These are phyloP conservation scores for Catharanthus roseus DNA, from an alignment of 257 asterid genomes.

Conservation along the genomic window DNA sequence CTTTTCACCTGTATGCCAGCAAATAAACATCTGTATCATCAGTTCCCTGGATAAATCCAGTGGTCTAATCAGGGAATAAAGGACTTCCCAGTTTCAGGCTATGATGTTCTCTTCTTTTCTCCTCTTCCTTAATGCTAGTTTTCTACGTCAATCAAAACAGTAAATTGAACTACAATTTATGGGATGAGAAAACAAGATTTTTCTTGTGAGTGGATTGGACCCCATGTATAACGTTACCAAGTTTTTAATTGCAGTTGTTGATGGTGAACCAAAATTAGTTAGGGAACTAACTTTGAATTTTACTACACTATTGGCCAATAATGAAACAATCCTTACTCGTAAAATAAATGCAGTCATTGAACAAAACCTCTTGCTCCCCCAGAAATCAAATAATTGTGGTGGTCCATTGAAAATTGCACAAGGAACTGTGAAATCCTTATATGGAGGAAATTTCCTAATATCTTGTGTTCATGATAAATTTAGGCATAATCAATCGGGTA, in stretches of 20 bases:
- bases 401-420: background rate
- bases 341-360: background rate
- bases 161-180: background rate
- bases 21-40: background rate
- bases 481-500: background rate
- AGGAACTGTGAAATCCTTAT: background rate
- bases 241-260: background rate
- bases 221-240: background rate
- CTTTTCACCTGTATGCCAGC: background rate
- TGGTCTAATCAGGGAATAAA: background rate
- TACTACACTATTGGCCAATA: background rate
- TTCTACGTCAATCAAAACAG: background rate
- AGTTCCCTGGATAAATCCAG: background rate
- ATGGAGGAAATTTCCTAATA: too few species aligned
- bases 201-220: background rate
- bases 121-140: background rate
- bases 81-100: background rate
- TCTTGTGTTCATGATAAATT: background rate
- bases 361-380: background rate
- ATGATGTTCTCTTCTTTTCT: background rate
- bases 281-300: background rate
- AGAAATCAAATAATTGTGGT: background rate
- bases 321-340: background rate
- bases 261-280: background rate
- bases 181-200: background rate